These are phyloP conservation scores for Athelia sp. DNA, from an alignment of 1,284 basidiomycete genomes.

Conservation along the genomic window DNA sequence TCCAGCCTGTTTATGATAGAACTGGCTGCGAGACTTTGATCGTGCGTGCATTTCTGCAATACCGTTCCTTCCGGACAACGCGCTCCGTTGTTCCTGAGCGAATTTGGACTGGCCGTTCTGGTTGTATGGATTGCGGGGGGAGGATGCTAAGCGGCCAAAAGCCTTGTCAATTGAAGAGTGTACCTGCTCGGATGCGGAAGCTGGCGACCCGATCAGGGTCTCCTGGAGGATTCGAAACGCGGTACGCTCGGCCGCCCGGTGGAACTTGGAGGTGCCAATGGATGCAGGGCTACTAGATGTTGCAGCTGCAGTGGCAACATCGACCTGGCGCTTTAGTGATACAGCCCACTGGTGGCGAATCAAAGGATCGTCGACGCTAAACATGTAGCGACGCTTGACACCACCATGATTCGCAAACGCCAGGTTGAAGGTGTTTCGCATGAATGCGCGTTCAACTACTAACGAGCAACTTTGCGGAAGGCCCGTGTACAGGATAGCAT, in stretches of 20 bases:
- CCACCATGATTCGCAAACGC: slow-evolving; percentile 74
- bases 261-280: slow-evolving; percentile 39
- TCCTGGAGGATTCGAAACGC: slow-evolving; percentile 83
- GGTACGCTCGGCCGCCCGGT: slow-evolving; percentile 63
- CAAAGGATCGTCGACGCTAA: slow-evolving; percentile 78
- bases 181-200: slow-evolving; percentile 17
- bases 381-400: slow-evolving; percentile 83
- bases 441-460: slow-evolving; percentile 84
- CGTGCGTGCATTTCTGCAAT: slow-evolving; percentile 37
- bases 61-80: slow-evolving; percentile 8
- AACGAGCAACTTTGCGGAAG: slow-evolving; percentile 74
- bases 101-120: slow-evolving; percentile 21
- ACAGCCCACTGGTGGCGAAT: slow-evolving; percentile 73
- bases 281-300: slow-evolving; percentile 27
- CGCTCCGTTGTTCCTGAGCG: slow-evolving; percentile 13
- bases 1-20: slow-evolving; percentile 58
- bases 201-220: slow-evolving; percentile 54
- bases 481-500: slow-evolving; percentile 75
- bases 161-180: slow-evolving; percentile 18
- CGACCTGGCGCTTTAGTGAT: slow-evolving; percentile 67
- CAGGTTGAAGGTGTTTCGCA: slow-evolving; percentile 91
- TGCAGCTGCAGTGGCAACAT: slow-evolving; percentile 33
- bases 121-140: slow-evolving; percentile 7
- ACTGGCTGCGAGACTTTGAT: slow-evolving; percentile 66
- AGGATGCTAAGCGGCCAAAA: slow-evolving; percentile 21